Evolutionary conservation across 2,329 filamentous ascomycete genomes (phyloP).

Genomic region (Phyllosticta citriasiana): DNA sequence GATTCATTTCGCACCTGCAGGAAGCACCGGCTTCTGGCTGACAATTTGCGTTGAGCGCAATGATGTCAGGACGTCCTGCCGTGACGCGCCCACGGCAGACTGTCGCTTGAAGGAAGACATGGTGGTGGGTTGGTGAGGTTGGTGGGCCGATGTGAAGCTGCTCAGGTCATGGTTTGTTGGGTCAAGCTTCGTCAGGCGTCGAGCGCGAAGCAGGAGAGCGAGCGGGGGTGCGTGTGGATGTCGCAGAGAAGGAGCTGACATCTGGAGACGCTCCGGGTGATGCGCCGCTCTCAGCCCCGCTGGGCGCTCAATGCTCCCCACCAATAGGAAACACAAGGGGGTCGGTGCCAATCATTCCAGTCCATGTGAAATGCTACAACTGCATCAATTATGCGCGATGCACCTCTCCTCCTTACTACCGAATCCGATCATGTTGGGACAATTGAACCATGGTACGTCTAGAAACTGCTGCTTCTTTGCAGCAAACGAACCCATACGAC

Average conservation of each 20-base stretch:
- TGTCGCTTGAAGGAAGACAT: conserved; percentile 25
- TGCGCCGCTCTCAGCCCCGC: not conserved
- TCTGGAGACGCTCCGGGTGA: not conserved
- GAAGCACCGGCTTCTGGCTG: conserved; percentile 65
- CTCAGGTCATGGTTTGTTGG: not conserved
- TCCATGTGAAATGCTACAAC: not conserved
- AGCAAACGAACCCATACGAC: not conserved
- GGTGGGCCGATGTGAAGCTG: not conserved
- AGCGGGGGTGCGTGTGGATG: not conserved
- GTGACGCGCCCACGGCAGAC: conserved; percentile 16
- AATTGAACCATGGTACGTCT: not conserved
- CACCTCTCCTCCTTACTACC: not conserved
- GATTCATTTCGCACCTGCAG: conserved; percentile 56
- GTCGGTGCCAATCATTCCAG: not conserved
- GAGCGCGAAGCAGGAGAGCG: not conserved
- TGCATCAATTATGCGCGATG: not conserved
- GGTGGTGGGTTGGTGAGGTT: not conserved
- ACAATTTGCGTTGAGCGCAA: conserved; percentile 74
- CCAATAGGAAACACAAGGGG: not conserved
- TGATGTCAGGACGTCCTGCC: conserved; percentile 55
- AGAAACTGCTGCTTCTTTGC: not conserved
- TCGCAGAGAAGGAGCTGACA: not conserved
- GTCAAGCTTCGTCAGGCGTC: not conserved
- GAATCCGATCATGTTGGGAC: not conserved
- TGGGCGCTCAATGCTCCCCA: not conserved